A percentile compares a stretch with the other conserved stretches of the same genome.
Evolutionary conservation across 169 alveolate genomes (phyloP).

Genomic region (Plasmodium adleri): DNA sequence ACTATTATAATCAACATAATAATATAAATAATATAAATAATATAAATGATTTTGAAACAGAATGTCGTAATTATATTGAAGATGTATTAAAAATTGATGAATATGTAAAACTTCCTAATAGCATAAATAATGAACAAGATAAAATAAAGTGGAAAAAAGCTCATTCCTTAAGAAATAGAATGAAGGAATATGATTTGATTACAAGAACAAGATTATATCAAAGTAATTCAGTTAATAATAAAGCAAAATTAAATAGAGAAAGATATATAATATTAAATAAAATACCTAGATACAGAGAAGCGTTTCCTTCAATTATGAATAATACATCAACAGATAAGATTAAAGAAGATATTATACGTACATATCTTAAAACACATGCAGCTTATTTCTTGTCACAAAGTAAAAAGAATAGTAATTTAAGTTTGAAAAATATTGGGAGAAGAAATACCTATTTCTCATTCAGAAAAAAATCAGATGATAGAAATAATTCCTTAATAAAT

Average conservation of each 20-base stretch:
- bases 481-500: conserved; percentile 4
- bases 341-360: conserved; percentile 64
- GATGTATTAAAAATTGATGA: conserved; percentile 28
- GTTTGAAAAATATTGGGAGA: background rate
- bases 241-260: conserved; percentile 69
- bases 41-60: conserved; percentile 6
- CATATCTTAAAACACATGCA: conserved; percentile 72
- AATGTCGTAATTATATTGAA: conserved; percentile 32
- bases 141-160: conserved; percentile 70
- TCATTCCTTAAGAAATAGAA: conserved; percentile 40
- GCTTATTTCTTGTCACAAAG: conserved; percentile 43
- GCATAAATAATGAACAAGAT: conserved; percentile 53
- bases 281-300: conserved; percentile 66
- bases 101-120: conserved; percentile 46
- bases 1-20: conserved; percentile 3
- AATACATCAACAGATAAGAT: conserved; percentile 43
- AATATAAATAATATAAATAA: conserved; percentile 1
- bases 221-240: conserved; percentile 28
- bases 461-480: background rate
- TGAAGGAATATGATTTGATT: conserved; percentile 67
- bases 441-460: background rate
- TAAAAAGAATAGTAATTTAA: conserved; percentile 23
- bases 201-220: conserved; percentile 53
- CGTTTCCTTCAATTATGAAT: conserved; percentile 33
- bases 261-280: conserved; percentile 47